phyloP scores from a whole-genome alignment of 2,329 filamentous ascomycete species.

The Claviceps sp. region DNA sequence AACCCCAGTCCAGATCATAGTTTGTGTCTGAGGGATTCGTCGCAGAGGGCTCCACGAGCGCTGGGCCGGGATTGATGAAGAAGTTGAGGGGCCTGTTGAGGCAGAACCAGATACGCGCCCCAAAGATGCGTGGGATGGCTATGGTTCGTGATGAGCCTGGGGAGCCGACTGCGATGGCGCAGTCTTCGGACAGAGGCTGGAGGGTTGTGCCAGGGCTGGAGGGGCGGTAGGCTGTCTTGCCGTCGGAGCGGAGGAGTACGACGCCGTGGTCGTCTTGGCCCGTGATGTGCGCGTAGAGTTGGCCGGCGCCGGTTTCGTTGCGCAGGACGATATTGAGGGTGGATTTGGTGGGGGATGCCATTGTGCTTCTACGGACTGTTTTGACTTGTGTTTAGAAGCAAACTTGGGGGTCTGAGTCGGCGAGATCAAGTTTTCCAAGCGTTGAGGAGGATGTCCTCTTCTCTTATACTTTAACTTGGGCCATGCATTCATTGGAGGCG shows the following conservation, averaged over 20 bases:
- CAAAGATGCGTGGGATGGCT: constrained; percentile 56
- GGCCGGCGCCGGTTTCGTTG: constrained; percentile 50
- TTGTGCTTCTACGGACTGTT: neutral
- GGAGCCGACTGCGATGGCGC: constrained; percentile 49
- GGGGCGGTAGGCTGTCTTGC: constrained; percentile 51
- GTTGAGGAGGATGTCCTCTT: too few species aligned
- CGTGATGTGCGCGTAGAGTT: constrained; percentile 54
- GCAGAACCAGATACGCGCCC: constrained; percentile 60
- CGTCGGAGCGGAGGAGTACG: constrained; percentile 52
- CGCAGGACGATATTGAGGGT: constrained; percentile 44
- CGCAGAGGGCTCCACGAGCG: constrained; percentile 60
- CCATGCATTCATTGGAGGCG: too few species aligned
- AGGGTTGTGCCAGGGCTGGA: constrained; percentile 38
- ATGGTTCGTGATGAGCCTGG: constrained; percentile 46
- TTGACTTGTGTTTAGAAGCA: too few species aligned
- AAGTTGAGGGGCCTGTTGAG: constrained; percentile 49
- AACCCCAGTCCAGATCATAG: constrained; percentile 48
- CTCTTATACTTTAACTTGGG: too few species aligned
- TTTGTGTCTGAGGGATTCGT: constrained; percentile 53
- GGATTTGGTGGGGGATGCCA: constrained; percentile 25
- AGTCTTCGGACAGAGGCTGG: constrained; percentile 39
- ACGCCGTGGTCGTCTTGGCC: constrained; percentile 45
- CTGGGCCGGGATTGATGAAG: constrained; percentile 56
- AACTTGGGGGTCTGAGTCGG: too few species aligned
- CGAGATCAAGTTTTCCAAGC: too few species aligned